phyloP scores from a whole-genome alignment of 768 basidiomycete species.

The Wakefieldia striispora region DNA sequence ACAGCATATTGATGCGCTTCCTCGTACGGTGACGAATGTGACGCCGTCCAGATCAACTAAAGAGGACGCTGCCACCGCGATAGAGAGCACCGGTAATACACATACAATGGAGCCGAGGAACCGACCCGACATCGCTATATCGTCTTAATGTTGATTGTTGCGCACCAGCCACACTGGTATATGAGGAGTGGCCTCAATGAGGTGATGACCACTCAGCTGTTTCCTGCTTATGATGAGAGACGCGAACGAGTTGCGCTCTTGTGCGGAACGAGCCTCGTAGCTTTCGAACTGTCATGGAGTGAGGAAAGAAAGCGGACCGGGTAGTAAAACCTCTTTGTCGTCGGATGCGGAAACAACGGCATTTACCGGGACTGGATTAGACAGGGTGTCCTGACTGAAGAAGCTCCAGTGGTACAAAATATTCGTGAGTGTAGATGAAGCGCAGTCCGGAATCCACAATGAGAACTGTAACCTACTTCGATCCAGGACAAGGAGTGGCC shows the following conservation, averaged over 20 bases:
- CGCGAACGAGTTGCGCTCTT: constrained; percentile 1
- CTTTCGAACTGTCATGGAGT: constrained; percentile 17
- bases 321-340: too few species aligned
- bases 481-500: too few species aligned
- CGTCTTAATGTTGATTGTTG: constrained; percentile 11
- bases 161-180: constrained; percentile 2
- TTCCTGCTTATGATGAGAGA: constrained; percentile 25
- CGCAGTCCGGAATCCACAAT: too few species aligned
- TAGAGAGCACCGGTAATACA: constrained; percentile 3
- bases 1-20: not conserved
- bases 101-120: not conserved
- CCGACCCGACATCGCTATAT: constrained; percentile 17
- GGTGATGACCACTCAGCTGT: constrained; percentile 24
- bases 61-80: constrained; percentile 5
- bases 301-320: not conserved
- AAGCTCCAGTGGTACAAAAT: too few species aligned
- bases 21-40: constrained; percentile 1
- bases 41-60: not conserved
- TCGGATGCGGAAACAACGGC: too few species aligned
- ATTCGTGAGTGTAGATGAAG: too few species aligned
- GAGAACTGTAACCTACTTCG: too few species aligned
- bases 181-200: constrained; percentile 15
- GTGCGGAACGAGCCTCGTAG: constrained; percentile 17
- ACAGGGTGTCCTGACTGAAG: too few species aligned
- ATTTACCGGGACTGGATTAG: too few species aligned